Evolutionary conservation across 163 green algal species (phyloP).

Genomic region (Scenedesmus sp.): DNA sequence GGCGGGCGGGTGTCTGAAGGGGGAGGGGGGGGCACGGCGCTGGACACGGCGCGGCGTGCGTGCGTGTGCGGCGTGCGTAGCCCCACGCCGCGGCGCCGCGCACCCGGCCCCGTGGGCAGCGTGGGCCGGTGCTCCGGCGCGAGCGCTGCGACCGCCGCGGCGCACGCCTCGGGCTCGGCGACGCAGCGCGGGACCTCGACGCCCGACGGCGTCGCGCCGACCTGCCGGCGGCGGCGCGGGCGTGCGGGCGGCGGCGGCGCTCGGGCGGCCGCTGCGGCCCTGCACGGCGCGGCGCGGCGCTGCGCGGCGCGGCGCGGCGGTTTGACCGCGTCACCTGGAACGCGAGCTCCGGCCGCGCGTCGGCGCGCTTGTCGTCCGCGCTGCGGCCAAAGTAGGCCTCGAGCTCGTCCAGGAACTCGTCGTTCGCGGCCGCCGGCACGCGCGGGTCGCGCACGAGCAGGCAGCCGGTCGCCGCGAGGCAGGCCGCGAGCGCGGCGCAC

Average conservation of each 20-base stretch:
- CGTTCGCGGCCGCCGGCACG: constrained; percentile 62
- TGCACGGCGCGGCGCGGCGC: neutral
- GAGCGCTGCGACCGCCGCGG: neutral
- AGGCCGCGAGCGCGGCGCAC: constrained; percentile 46
- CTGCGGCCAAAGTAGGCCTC: constrained; percentile 87
- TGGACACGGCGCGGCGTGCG: neutral
- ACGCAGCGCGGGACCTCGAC: constrained; percentile 80
- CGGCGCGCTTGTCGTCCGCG: constrained; percentile 66
- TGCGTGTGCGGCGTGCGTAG: neutral
- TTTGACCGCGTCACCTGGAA: no score
- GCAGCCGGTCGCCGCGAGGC: constrained; percentile 48
- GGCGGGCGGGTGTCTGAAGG: neutral
- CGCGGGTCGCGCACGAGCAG: constrained; percentile 71
- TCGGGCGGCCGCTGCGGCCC: neutral
- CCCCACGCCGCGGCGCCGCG: neutral
- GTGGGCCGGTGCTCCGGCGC: constrained; percentile 29
- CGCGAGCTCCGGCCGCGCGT: constrained; percentile 73
- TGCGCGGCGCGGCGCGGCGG: no score
- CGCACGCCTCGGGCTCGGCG: constrained; percentile 51
- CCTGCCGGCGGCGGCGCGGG: constrained; percentile 60
- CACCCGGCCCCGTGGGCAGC: constrained; percentile 58
- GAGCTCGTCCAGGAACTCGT: constrained; percentile 87
- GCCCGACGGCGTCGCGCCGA: constrained; percentile 89
- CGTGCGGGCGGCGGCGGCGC: neutral
- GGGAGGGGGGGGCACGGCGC: no score